phyloP scores from a whole-genome alignment of 2,329 filamentous ascomycete species.

The Colletotrichum spaethianum region DNA sequence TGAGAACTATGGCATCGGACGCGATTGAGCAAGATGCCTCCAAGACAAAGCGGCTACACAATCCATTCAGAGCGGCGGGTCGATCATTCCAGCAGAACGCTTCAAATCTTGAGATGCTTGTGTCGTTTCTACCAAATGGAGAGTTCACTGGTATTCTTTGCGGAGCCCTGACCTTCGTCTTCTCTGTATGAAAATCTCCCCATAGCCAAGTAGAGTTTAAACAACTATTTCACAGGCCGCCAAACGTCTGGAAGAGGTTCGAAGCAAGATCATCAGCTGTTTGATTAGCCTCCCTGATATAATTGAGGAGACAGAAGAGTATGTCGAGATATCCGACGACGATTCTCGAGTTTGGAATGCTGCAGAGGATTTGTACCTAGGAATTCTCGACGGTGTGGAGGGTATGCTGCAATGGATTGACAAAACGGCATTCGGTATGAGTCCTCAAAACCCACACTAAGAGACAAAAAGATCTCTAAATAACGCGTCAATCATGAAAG shows the following conservation, averaged over 20 bases:
- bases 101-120: conserved; percentile 13
- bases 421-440: conserved; percentile 19
- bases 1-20: conserved; percentile 9
- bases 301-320: background rate
- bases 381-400: conserved; percentile 22
- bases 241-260: conserved; percentile 14
- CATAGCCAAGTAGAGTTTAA: too few species aligned
- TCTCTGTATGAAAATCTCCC: background rate
- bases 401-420: conserved; percentile 27
- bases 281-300: conserved; percentile 12
- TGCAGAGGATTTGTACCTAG: conserved; percentile 17
- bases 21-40: conserved; percentile 14
- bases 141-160: conserved; percentile 17
- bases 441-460: too few species aligned
- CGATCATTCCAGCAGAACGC: conserved; percentile 22
- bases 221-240: background rate
- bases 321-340: conserved; percentile 17
- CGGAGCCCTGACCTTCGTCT: conserved; percentile 18
- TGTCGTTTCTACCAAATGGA: conserved; percentile 6
- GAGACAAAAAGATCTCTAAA: too few species aligned
- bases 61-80: conserved; percentile 17
- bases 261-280: conserved; percentile 16
- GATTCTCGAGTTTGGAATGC: conserved; percentile 20
- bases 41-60: conserved; percentile 6
- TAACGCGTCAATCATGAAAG: background rate